Evolutionary conservation across 257 asterid genomes (phyloP).

Genomic region (Capsicum baccatum): DNA sequence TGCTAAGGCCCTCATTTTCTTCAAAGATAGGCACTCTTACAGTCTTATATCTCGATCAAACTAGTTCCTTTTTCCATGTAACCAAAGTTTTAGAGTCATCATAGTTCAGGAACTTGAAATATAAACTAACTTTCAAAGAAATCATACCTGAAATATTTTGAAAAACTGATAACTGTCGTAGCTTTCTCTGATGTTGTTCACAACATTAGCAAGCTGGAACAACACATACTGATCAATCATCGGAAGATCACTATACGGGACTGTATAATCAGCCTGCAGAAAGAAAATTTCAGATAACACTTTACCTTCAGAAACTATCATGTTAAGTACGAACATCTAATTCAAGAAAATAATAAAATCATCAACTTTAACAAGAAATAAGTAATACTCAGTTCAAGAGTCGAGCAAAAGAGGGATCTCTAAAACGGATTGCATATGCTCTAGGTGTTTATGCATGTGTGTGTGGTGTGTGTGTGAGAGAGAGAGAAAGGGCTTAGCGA

Average conservation of each 20-base stretch:
- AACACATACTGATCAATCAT: constrained; percentile 85
- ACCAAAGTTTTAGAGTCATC: neutral
- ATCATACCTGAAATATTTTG: constrained; percentile 87
- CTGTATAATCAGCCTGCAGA: constrained; percentile 71
- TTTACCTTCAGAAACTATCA: constrained; percentile 1
- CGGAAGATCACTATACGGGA: constrained; percentile 81
- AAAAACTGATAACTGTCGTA: constrained; percentile 89
- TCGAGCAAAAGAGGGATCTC: constrained; percentile 21
- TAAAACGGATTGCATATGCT: neutral
- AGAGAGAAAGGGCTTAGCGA: neutral
- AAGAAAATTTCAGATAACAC: constrained; percentile 26
- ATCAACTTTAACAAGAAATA: constrained; percentile 1
- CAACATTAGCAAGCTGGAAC: constrained; percentile 82
- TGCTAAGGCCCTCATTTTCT: constrained; percentile 5
- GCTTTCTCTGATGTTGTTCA: constrained; percentile 79
- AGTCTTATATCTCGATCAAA: neutral
- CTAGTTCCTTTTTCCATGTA: neutral
- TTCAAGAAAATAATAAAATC: neutral
- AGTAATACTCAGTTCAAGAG: constrained; percentile 22
- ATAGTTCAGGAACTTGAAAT: constrained; percentile 19
- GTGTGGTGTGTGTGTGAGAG: neutral
- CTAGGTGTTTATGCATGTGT: neutral
- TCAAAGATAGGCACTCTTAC: constrained; percentile 21
- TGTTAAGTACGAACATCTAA: neutral
- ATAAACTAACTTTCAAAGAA: neutral